These are phyloP conservation scores for Penicillium egyptiacum DNA, from an alignment of 495 filamentous ascomycete species.

Conservation along the genomic window DNA sequence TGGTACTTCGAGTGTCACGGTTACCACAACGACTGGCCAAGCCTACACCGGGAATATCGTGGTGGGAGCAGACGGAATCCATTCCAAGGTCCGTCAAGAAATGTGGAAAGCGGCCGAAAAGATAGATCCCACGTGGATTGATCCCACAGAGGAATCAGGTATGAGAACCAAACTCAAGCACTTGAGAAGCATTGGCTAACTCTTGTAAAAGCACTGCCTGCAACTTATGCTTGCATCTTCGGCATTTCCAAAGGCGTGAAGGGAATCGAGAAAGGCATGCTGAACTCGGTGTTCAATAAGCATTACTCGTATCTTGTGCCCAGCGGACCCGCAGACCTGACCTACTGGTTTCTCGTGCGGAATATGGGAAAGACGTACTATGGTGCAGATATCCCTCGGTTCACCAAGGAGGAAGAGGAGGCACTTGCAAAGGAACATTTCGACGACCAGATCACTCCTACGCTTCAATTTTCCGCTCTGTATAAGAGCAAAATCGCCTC, in stretches of 20 bases:
- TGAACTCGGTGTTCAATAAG: slow-evolving; percentile 21
- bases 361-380: slow-evolving; percentile 29
- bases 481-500: slow-evolving; percentile 14
- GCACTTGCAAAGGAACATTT: slow-evolving; percentile 22
- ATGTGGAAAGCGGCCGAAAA: slow-evolving; percentile 40
- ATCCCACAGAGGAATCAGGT: slow-evolving; percentile 24
- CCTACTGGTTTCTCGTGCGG: slow-evolving; percentile 26
- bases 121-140: slow-evolving; percentile 22
- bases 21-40: slow-evolving; percentile 36
- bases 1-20: slow-evolving; percentile 23
- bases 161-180: not conserved
- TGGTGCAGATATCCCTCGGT: slow-evolving; percentile 36
- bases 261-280: slow-evolving; percentile 15
- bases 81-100: slow-evolving; percentile 43
- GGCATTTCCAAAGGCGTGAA: slow-evolving; percentile 21
- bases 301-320: slow-evolving; percentile 25
- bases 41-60: slow-evolving; percentile 43
- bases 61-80: slow-evolving; percentile 54
- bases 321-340: slow-evolving; percentile 22
- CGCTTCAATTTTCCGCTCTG: slow-evolving; percentile 21
- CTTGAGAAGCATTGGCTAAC: not conserved
- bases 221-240: slow-evolving; percentile 30
- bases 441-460: slow-evolving; percentile 33
- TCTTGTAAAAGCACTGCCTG: slow-evolving; percentile 19
- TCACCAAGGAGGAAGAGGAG: slow-evolving; percentile 32